Evolutionary conservation across 2,329 filamentous ascomycete species (phyloP).

Genomic region (Aureobasidium sp.): DNA sequence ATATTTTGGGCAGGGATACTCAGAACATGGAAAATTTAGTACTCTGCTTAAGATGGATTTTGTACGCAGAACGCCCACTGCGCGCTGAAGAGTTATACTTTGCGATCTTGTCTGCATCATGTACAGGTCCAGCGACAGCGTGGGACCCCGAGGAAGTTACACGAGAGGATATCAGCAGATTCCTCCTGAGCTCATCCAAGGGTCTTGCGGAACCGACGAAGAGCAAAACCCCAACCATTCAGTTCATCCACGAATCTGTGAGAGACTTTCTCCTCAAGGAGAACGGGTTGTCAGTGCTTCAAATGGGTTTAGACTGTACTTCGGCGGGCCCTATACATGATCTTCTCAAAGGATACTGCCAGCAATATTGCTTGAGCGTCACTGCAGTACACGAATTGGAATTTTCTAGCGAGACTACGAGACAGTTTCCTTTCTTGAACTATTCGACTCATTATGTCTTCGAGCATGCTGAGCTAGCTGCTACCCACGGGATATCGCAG

Average conservation of each 20-base stretch:
- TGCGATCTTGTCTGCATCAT: neutral
- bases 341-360: neutral
- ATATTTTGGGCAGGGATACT: neutral
- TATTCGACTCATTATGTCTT: neutral
- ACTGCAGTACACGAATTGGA: neutral
- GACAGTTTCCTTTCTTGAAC: neutral
- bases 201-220: slow-evolving; percentile 53
- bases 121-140: neutral
- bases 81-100: neutral
- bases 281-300: neutral
- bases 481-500: neutral
- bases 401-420: too few relatives aligned
- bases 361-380: neutral
- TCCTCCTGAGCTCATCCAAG: slow-evolving; percentile 52
- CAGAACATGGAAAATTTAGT: neutral
- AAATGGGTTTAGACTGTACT: neutral
- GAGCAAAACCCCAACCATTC: slow-evolving; percentile 39
- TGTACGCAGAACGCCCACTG: neutral
- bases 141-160: neutral
- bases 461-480: neutral
- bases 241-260: slow-evolving; percentile 63
- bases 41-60: neutral
- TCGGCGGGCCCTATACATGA: neutral
- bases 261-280: slow-evolving; percentile 52
- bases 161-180: slow-evolving; percentile 32